Evolutionary conservation across 139 green algal genomes (phyloP), one percentile per base, ranked within the genome.

Genomic region (Chlorella sorokiniana): DNA sequence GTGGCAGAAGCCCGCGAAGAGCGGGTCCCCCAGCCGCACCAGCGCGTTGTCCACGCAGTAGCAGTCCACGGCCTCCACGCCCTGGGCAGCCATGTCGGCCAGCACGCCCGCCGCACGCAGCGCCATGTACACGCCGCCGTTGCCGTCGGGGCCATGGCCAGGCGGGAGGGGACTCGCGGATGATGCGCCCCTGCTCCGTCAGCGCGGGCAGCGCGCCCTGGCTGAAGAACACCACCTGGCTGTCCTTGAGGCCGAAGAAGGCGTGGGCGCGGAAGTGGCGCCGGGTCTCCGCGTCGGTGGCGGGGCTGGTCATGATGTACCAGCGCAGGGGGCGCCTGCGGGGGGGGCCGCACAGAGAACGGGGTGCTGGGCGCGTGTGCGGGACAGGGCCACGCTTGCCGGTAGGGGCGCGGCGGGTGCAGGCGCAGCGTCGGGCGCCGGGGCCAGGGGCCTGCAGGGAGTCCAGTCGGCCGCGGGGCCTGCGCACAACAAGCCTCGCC

Each of bases 281-380:
- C n/a, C 74, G 78, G 35, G 95, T 98, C 27, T 88, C 84, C 3
- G 84, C 79, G 69, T 98, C 91, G 35, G 96, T 99, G 78, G 93
- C 92, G 27, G 87, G 75, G 82, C 91, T 96, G 22, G 95, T 98
- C 94, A 99, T 98, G 85, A 99, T 93, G 88, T 96, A 97, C 92
- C 93, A 95, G 3, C 69, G 84, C 42, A 97, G 44, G 1, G 81
- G 83, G 8, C 52, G 54, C 25, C 69, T 80, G 44, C 16, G 27
- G 33, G 33, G 29, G 68, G 27, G 68, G 40, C 23, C 48, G 11
- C 48, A 56, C 48, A 56, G 14, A 56, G 48, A 16, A 16, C 48
- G 23, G 27, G 40, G 44, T 20, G 23, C 20, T 38, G 40, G 23
- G 40, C 2, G 38, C 4, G 68, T 22, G 41, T n/a, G 10, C 10